Evolutionary conservation across 2,329 filamentous ascomycete genomes (phyloP).

Genomic region (Lasiodiplodia sp.): DNA sequence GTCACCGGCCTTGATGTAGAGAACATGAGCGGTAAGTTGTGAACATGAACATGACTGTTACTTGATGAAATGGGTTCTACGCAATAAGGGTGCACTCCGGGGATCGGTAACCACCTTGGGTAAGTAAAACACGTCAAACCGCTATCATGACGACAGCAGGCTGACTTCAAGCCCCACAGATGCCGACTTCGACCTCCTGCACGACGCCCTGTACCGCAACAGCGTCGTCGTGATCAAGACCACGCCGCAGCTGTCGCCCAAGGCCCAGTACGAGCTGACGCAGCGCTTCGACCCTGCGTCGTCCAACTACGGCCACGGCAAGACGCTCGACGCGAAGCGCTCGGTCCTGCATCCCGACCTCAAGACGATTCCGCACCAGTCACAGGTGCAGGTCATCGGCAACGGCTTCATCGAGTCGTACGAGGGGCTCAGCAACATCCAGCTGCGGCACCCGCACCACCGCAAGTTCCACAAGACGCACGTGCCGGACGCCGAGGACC

Average conservation of each 20-base stretch:
- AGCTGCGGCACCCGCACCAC: constrained; percentile 77
- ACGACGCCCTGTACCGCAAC: constrained; percentile 70
- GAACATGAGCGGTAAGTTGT: constrained; percentile 64
- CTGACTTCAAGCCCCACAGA: constrained; percentile 49
- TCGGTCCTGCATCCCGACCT: constrained; percentile 78
- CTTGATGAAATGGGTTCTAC: constrained; percentile 17
- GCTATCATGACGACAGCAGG: neutral
- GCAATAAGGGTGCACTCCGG: constrained; percentile 61
- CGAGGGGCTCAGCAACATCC: constrained; percentile 73
- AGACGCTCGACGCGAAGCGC: constrained; percentile 71
- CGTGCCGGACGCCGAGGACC: constrained; percentile 68
- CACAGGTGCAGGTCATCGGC: constrained; percentile 81
- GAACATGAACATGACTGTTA: constrained; percentile 33
- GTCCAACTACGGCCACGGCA: constrained; percentile 76
- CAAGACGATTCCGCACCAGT: constrained; percentile 81
- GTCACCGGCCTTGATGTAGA: constrained; percentile 67
- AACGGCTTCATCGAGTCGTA: constrained; percentile 75
- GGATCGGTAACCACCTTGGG: constrained; percentile 66
- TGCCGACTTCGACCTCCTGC: constrained; percentile 69
- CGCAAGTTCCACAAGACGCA: constrained; percentile 74
- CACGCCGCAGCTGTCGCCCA: constrained; percentile 69
- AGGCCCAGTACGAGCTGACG: constrained; percentile 77
- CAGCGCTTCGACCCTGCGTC: constrained; percentile 73
- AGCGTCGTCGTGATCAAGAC: constrained; percentile 75
- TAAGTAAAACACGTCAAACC: constrained; percentile 20